These are phyloP conservation scores for Myxozyma vanderwaltii DNA, from an alignment of 805 yeast species.

Conservation along the genomic window DNA sequence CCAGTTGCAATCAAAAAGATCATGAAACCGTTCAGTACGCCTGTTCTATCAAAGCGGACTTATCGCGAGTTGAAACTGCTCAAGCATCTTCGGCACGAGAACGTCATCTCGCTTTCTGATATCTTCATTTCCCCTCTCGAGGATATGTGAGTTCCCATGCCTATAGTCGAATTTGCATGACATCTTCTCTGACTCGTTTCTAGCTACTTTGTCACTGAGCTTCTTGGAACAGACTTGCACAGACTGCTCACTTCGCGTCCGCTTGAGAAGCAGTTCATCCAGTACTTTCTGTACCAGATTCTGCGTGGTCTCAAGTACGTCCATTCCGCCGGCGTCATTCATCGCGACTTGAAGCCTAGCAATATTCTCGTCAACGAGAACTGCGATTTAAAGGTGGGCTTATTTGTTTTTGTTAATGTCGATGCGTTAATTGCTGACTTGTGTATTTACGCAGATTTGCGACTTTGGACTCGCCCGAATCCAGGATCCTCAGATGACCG, in stretches of 20 bases:
- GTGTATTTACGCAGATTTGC: constrained; percentile 52
- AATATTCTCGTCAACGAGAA: constrained; percentile 85
- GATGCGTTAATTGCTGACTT: background rate
- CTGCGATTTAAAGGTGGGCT: constrained; percentile 69
- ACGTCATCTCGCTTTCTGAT: constrained; percentile 87
- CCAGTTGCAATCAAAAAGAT: constrained; percentile 97
- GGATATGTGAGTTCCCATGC: constrained; percentile 58
- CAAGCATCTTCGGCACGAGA: constrained; percentile 93
- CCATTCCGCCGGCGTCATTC: constrained; percentile 90
- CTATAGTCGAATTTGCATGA: too few relatives aligned
- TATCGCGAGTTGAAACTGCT: constrained; percentile 91
- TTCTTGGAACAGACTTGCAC: constrained; percentile 96
- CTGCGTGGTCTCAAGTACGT: constrained; percentile 83
- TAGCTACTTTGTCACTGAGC: constrained; percentile 83
- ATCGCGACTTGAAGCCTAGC: constrained; percentile 79
- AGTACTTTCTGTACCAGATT: constrained; percentile 93
- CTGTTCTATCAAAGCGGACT: constrained; percentile 94
- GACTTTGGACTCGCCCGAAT: constrained; percentile 95
- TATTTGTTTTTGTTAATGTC: too few relatives aligned
- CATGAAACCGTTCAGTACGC: constrained; percentile 94
- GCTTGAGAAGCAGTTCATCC: constrained; percentile 92
- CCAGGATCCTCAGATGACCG: constrained; percentile 99
- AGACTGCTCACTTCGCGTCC: constrained; percentile 90
- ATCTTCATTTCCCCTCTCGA: constrained; percentile 92
- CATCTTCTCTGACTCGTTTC: constrained; percentile 36